Conservation (phyloP, 345 rosid genomes). For the Erodium maritimum region DNA sequence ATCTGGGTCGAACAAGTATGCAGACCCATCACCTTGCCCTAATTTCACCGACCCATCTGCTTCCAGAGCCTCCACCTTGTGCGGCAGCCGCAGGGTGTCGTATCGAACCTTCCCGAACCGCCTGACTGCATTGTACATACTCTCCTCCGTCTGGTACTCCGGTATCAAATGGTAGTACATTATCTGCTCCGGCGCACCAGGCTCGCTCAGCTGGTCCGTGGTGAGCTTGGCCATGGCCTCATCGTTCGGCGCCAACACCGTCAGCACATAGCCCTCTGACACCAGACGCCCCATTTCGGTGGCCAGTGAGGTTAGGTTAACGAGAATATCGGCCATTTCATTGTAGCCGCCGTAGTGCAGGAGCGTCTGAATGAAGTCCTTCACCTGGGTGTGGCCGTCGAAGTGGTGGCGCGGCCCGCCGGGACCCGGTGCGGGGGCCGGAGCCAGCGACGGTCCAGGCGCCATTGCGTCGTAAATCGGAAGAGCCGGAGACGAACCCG, state of each 20-base stretch:
- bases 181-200: constrained; percentile 95
- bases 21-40: constrained; percentile 32
- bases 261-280: constrained; percentile 44
- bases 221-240: constrained; percentile 96
- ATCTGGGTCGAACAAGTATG: constrained; percentile 42
- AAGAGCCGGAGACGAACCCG: constrained; percentile 24
- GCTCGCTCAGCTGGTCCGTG: constrained; percentile 84
- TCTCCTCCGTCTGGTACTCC: constrained; percentile 29
- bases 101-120: constrained; percentile 80
- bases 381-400: constrained; percentile 36
- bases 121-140: constrained; percentile 29
- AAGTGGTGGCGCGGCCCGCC: no score
- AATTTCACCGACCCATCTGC: constrained; percentile 58
- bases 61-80: constrained; percentile 73
- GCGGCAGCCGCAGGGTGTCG: constrained; percentile 77
- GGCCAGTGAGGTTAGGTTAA: constrained; percentile 41
- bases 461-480: constrained; percentile 44
- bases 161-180: constrained; percentile 79
- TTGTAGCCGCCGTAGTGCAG: constrained; percentile 45
- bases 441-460: constrained; percentile 8
- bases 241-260: constrained; percentile 68
- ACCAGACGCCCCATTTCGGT: constrained; percentile 42
- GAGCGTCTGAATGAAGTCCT: constrained; percentile 38
- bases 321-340: constrained; percentile 45
- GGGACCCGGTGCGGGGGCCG: background rate